Evolutionary conservation across 2,329 filamentous ascomycete genomes (phyloP).

Genomic region (Calonectria pteridis): DNA sequence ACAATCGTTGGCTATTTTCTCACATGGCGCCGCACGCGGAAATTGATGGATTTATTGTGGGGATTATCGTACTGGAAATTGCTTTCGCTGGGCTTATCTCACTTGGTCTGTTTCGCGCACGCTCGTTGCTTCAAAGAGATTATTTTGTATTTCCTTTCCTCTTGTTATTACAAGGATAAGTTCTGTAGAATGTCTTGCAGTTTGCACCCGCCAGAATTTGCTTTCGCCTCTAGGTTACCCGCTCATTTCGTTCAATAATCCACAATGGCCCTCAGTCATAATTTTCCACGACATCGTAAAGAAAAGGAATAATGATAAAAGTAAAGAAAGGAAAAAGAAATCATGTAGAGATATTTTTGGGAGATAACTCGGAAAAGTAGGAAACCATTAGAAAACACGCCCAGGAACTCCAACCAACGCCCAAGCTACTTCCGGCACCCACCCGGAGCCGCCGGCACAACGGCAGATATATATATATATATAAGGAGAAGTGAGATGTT

Average conservation of each 20-base stretch:
- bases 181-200: slow-evolving; percentile 29
- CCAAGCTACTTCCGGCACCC: slow-evolving; percentile 4
- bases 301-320: background rate
- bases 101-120: background rate
- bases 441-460: slow-evolving; percentile 12
- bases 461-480: background rate
- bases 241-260: slow-evolving; percentile 30
- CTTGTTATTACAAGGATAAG: slow-evolving; percentile 31
- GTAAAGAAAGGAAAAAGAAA: background rate
- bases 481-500: background rate
- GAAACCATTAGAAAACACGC: slow-evolving; percentile 10
- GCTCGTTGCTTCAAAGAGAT: slow-evolving; percentile 14
- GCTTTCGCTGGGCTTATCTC: background rate
- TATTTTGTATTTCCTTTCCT: slow-evolving; percentile 25
- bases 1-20: background rate
- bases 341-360: background rate
- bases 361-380: background rate
- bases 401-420: slow-evolving; percentile 19
- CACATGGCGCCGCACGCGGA: background rate
- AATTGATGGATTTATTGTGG: slow-evolving; percentile 6
- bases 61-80: background rate
- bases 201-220: slow-evolving; percentile 18
- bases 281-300: slow-evolving; percentile 20
- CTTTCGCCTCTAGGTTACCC: slow-evolving; percentile 28
- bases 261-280: slow-evolving; percentile 22